phyloP scores from a whole-genome alignment of 208 protist species.

The Tritrichomonas foetus region DNA sequence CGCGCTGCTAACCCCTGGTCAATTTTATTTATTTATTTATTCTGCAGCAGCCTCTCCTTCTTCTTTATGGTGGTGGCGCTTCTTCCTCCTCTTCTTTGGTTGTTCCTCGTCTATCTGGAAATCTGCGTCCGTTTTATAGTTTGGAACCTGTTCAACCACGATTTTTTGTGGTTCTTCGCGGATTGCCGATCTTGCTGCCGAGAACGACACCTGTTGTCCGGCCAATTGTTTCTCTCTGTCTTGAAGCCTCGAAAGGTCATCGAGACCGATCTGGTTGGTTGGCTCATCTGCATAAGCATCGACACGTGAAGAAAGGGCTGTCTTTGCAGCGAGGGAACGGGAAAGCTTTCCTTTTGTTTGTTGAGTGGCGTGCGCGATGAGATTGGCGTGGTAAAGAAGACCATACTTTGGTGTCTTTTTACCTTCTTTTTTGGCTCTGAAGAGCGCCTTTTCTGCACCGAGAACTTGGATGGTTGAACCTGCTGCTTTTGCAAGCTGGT shows the following conservation, averaged over 20 bases:
- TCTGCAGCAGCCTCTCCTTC: neutral
- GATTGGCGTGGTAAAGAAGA: conserved; percentile 93
- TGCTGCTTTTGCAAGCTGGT: conserved; percentile 94
- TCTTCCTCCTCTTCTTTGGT: neutral
- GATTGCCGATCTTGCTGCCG: neutral
- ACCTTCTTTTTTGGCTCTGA: conserved; percentile 86
- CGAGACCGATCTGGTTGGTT: conserved; percentile 66
- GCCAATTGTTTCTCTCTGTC: neutral
- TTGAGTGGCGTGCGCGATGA: conserved; percentile 75
- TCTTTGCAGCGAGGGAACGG: conserved; percentile 92
- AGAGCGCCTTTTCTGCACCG: conserved; percentile 96
- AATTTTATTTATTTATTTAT: neutral
- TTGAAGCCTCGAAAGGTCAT: neutral
- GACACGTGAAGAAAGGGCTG: conserved; percentile 86
- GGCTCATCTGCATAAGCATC: conserved; percentile 91
- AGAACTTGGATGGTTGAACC: conserved; percentile 98
- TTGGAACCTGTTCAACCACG: neutral
- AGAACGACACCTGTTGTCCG: neutral
- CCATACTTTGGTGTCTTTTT: conserved; percentile 99
- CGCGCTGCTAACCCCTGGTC: no score
- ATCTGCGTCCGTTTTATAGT: neutral
- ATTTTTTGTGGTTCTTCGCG: neutral
- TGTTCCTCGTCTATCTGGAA: neutral
- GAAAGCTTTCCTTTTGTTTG: conserved; percentile 76
- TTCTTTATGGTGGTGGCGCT: neutral